Evolutionary conservation across 1,139 yeast species (phyloP), one percentile per base, ranked within the genome.

Genomic region (Pichia sp.): DNA sequence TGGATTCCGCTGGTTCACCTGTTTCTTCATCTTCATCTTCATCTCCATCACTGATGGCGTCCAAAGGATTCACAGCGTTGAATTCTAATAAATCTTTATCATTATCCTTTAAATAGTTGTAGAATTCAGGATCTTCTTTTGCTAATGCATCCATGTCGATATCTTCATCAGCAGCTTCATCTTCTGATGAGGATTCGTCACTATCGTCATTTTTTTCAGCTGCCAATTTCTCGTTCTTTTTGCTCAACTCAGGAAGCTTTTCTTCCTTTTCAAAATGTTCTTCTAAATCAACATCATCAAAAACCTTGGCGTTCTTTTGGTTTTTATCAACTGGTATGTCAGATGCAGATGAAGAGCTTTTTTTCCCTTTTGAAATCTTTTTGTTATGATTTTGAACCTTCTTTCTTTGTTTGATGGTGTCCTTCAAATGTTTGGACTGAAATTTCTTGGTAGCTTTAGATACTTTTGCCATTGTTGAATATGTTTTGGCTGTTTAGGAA

Each of bases 351-450:
- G 43, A 39, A 16, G 46, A 63, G 58, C 10, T 64, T 57, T 40
- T 61, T 62, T 50, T 64, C 67, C 45, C 67, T 64, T 55, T 75
- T 70, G 48, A 33, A 54, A 81, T 75, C 59, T 81, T 76, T 65
- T 85, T 81, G 55, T 75, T 79, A 61, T 84, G 85, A 55, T 81
- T 80, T 64, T 87, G 92, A 47, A 78, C 85, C 60, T 80, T 80
- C 65, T 80, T 84, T 57, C 97, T 80, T 62, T 87, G 95, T 50
- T 86, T 95, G 48, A 90, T 65, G 34, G 95, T 81, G 52, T 79
- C 82, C 66, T 87, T 86, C 75, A 94, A 73, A 64, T 90, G 96
- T 61, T 87, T 87, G 59, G 85, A 75, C 60, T 88, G 94, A 68
- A 92, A 92, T 90, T 94, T 92, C 73, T 87, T 92, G 37, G 97